Conservation (phyloP, 352 stramenopile species). For the Globisporangium barbulae region DNA sequence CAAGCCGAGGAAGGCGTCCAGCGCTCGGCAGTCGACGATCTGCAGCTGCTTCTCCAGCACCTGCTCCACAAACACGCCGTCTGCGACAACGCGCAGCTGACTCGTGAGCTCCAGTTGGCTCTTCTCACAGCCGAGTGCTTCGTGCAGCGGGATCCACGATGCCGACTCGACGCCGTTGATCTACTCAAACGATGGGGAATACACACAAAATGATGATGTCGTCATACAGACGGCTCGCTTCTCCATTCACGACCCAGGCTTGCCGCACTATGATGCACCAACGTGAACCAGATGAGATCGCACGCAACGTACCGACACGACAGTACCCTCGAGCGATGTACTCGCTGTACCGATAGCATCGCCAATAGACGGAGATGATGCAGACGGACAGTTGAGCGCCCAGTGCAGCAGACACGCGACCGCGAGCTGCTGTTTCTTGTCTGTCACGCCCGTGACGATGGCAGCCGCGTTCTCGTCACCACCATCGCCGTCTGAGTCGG, state of each 20-base stretch:
- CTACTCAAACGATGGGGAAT: neutral
- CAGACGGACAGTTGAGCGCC: constrained; percentile 24
- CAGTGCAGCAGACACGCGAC: constrained; percentile 54
- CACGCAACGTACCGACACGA: constrained; percentile 16
- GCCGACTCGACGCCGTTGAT: constrained; percentile 22
- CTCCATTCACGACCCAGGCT: neutral
- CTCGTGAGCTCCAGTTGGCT: constrained; percentile 25
- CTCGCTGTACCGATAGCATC: neutral
- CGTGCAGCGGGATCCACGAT: constrained; percentile 33
- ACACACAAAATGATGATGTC: neutral
- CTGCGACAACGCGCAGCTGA: constrained; percentile 22
- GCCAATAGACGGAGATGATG: neutral
- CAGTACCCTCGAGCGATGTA: constrained; percentile 19
- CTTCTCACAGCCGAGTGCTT: constrained; percentile 41
- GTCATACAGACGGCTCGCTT: neutral
- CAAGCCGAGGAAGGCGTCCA: constrained; percentile 49
- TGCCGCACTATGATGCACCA: neutral
- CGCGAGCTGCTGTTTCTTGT: constrained; percentile 46
- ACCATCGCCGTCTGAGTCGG: neutral
- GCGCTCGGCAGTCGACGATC: constrained; percentile 50
- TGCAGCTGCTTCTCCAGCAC: constrained; percentile 34
- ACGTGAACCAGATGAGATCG: neutral
- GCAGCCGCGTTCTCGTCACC: neutral
- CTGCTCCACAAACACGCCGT: constrained; percentile 24
- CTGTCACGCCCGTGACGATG: constrained; percentile 25